Conservation (phyloP, 2,329 filamentous ascomycete species). For the Tolypocladium inflatum region DNA sequence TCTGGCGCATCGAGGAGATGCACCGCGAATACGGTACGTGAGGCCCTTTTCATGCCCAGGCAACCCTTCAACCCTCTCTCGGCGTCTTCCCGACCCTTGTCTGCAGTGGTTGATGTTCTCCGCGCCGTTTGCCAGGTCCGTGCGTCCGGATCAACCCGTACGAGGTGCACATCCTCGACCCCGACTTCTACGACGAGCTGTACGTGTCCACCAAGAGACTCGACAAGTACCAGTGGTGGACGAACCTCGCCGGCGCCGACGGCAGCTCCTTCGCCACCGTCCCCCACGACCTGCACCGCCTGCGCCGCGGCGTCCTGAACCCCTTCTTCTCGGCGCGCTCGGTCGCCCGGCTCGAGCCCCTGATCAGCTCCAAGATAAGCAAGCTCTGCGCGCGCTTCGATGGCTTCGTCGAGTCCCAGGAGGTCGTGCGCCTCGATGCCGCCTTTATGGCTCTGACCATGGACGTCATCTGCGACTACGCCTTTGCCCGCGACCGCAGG, state of each 20-base stretch:
- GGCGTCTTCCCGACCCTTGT: too few species aligned
- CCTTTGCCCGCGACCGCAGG: conserved; percentile 18
- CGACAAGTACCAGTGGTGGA: conserved; percentile 9
- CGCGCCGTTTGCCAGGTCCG: conserved; percentile 11
- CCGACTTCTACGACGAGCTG: conserved; percentile 16
- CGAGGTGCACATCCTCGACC: conserved; percentile 19
- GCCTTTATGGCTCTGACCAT: conserved; percentile 18
- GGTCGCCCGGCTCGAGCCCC: conserved; percentile 23
- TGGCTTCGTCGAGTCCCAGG: background rate
- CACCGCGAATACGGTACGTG: conserved; percentile 1
- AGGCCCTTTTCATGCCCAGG: too few species aligned
- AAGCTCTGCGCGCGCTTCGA: conserved; percentile 12
- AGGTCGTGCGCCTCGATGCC: conserved; percentile 8
- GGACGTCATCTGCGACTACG: conserved; percentile 26
- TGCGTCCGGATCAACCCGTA: conserved; percentile 21
- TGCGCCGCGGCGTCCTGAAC: conserved; percentile 28
- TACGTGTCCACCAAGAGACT: conserved; percentile 9
- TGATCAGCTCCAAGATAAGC: conserved; percentile 21
- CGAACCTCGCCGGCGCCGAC: conserved; percentile 7
- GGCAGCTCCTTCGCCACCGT: conserved; percentile 18
- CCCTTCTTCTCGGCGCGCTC: conserved; percentile 32
- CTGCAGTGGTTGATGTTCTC: background rate
- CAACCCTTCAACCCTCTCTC: too few species aligned
- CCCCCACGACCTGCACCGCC: conserved; percentile 28
- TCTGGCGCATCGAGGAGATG: conserved; percentile 2